These are phyloP conservation scores for Suhomyces kilbournensis DNA, from an alignment of 805 yeast species.

Conservation along the genomic window DNA sequence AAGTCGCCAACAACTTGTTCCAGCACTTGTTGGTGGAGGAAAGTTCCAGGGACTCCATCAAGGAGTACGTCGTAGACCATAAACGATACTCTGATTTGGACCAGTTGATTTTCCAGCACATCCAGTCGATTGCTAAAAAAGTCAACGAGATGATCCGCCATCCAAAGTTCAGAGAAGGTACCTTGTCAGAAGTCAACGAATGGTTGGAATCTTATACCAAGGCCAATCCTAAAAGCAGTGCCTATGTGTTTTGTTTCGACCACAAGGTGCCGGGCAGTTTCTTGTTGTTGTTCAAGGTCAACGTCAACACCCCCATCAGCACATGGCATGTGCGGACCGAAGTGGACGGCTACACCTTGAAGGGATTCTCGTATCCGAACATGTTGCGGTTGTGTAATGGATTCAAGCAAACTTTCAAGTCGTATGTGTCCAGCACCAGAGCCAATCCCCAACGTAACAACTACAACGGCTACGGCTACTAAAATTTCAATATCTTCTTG, in stretches of 20 bases:
- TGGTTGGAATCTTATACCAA: constrained; percentile 87
- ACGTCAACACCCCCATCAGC: constrained; percentile 60
- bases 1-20: constrained; percentile 83
- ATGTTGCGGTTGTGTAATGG: constrained; percentile 90
- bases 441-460: constrained; percentile 13
- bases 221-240: constrained; percentile 87
- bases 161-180: constrained; percentile 85
- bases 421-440: constrained; percentile 24
- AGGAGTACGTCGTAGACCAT: constrained; percentile 60
- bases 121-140: constrained; percentile 77
- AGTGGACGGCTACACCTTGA: constrained; percentile 79
- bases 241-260: constrained; percentile 87
- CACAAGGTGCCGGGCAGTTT: constrained; percentile 95
- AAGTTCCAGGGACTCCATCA: constrained; percentile 53
- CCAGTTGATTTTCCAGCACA: constrained; percentile 84
- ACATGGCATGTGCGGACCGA: constrained; percentile 92
- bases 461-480: constrained; percentile 26
- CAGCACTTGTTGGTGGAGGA: constrained; percentile 90
- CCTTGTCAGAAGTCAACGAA: constrained; percentile 73
- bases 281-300: constrained; percentile 79
- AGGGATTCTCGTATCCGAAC: constrained; percentile 82
- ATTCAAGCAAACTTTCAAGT: constrained; percentile 66
- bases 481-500: background rate
- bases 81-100: constrained; percentile 82
- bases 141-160: constrained; percentile 80